phyloP scores from a whole-genome alignment of 2,329 filamentous ascomycete genomes.

The Cryphonectria nitschkei region DNA sequence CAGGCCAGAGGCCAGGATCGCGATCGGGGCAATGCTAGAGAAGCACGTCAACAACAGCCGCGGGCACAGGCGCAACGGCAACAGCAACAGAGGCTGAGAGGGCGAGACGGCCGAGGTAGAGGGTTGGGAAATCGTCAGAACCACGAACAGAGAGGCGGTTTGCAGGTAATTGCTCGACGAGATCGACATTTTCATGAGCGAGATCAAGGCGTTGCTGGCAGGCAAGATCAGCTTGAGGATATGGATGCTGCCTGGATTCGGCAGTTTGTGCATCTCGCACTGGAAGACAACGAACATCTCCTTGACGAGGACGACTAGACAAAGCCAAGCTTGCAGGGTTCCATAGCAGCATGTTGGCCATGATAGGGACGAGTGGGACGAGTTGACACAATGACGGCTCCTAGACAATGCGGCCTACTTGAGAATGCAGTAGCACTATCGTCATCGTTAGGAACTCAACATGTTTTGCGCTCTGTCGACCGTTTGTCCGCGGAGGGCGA shows the following conservation, averaged over 20 bases:
- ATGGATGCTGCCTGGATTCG: conserved; percentile 57
- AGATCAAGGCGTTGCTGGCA: conserved; percentile 15
- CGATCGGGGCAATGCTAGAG: conserved; percentile 28
- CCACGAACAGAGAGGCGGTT: conserved; percentile 5
- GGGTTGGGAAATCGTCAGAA: conserved; percentile 16
- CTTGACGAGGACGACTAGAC: conserved; percentile 46
- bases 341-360: not conserved
- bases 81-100: conserved; percentile 24
- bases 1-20: conserved; percentile 34
- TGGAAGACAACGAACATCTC: conserved; percentile 56
- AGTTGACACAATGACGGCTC: not conserved
- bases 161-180: conserved; percentile 11
- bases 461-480: not conserved
- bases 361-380: not conserved
- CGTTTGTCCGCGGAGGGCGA: conserved; percentile 4
- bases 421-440: not conserved
- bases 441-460: not conserved
- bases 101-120: conserved; percentile 36
- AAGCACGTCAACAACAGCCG: conserved; percentile 24
- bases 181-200: conserved; percentile 18
- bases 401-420: not conserved
- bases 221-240: conserved; percentile 44
- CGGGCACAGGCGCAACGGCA: conserved; percentile 24
- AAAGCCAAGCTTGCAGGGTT: not conserved
- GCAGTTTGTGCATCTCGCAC: conserved; percentile 57